Percentiles rank a stretch among this genome's conserved stretches.
These are phyloP conservation scores for Hyphodiscus sp. DNA, from an alignment of 2,329 filamentous ascomycete genomes.

Conservation along the genomic window DNA sequence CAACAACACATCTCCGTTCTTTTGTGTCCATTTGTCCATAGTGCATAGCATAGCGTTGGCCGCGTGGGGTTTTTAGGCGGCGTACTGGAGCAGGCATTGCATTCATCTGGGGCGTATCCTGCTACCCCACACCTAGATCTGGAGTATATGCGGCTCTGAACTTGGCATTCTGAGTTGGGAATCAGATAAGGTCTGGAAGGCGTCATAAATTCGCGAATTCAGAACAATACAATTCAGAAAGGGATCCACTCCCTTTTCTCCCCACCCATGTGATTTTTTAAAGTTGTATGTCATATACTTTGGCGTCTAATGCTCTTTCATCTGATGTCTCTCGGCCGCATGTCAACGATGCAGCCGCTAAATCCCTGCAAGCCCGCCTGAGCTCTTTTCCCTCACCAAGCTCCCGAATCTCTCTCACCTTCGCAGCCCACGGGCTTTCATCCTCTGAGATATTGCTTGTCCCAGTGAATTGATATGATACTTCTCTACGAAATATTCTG, in stretches of 20 bases:
- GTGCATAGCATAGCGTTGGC: slow-evolving; percentile 23
- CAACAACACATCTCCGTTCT: not conserved
- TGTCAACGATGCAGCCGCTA: not conserved
- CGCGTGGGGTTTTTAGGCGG: slow-evolving; percentile 1
- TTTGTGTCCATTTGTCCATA: slow-evolving; percentile 9
- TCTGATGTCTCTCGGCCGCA: too few relatives aligned
- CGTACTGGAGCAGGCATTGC: slow-evolving; percentile 6
- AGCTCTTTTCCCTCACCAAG: not conserved
- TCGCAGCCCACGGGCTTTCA: not conserved
- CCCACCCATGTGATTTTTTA: too few relatives aligned
- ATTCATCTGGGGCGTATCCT: slow-evolving; percentile 12
- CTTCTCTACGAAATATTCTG: not conserved
- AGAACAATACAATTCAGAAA: not conserved
- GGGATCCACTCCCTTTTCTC: too few relatives aligned
- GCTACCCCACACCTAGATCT: slow-evolving; percentile 4
- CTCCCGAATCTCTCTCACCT: not conserved
- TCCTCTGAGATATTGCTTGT: not conserved
- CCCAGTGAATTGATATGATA: not conserved
- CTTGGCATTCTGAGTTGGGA: not conserved
- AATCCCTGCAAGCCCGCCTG: not conserved
- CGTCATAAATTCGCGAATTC: not conserved
- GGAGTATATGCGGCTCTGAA: slow-evolving; percentile 3
- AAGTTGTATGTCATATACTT: too few relatives aligned
- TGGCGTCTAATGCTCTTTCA: not conserved
- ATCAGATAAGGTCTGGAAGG: not conserved